phyloP scores from a whole-genome alignment of 495 filamentous ascomycete genomes.

The Penicillium samsonianum region DNA sequence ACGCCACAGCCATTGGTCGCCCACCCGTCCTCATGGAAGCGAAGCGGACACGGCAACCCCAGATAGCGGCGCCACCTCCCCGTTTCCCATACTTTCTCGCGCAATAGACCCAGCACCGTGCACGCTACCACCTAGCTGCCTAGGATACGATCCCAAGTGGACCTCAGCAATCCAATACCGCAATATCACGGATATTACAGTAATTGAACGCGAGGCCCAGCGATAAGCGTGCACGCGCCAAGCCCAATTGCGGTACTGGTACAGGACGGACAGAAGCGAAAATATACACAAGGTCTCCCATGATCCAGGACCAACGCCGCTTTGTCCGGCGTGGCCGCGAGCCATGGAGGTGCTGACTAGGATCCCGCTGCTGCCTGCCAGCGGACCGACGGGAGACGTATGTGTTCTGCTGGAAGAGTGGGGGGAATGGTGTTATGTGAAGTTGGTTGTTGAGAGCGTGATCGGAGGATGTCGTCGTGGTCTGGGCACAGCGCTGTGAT shows the following conservation, averaged over 20 bases:
- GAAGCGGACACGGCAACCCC: constrained; percentile 50
- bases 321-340: constrained; percentile 3
- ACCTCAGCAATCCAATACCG: background rate
- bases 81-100: constrained; percentile 2
- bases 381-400: background rate
- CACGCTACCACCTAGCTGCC: background rate
- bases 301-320: constrained; percentile 1
- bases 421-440: background rate
- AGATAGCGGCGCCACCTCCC: constrained; percentile 35
- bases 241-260: background rate
- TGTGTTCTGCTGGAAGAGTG: constrained; percentile 10
- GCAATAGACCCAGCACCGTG: background rate
- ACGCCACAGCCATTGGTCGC: constrained; percentile 52
- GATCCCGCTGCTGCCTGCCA: constrained; percentile 2
- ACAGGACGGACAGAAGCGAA: background rate
- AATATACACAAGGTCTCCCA: constrained; percentile 7
- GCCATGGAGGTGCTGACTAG: constrained; percentile 3
- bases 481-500: background rate
- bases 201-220: background rate
- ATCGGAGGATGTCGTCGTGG: background rate
- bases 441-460: background rate
- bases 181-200: background rate
- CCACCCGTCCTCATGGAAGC: constrained; percentile 44
- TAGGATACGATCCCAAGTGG: background rate
- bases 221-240: background rate